These are phyloP conservation scores for Candida argentea DNA, from an alignment of 805 yeast species.

Conservation along the genomic window DNA sequence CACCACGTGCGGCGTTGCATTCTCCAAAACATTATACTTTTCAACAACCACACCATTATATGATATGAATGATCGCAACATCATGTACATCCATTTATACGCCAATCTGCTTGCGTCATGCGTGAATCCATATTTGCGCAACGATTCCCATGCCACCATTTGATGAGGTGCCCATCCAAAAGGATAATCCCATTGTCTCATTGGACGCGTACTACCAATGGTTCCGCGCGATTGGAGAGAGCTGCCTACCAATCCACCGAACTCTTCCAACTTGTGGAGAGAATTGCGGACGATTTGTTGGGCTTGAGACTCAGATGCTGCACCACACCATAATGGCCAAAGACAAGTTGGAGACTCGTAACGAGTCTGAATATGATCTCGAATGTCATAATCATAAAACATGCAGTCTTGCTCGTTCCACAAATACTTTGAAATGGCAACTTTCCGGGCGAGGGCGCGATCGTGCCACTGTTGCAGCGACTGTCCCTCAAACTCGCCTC, in stretches of 20 bases:
- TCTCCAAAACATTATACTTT: slow-evolving; percentile 81
- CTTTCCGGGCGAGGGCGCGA: slow-evolving; percentile 46
- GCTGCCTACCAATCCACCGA: slow-evolving; percentile 86
- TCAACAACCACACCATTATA: slow-evolving; percentile 93
- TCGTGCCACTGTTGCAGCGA: slow-evolving; percentile 49
- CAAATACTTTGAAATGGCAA: slow-evolving; percentile 51
- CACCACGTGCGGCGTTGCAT: slow-evolving; percentile 79
- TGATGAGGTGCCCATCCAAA: slow-evolving; percentile 99
- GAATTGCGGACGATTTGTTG: slow-evolving; percentile 43
- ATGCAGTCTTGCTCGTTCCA: slow-evolving; percentile 79
- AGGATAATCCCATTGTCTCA: slow-evolving; percentile 97
- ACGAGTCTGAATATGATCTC: slow-evolving; percentile 39
- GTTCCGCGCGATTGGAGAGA: slow-evolving; percentile 66
- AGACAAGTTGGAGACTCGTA: slow-evolving; percentile 85
- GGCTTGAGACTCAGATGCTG: slow-evolving; percentile 62
- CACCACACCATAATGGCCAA: slow-evolving; percentile 87
- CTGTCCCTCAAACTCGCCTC: slow-evolving; percentile 36
- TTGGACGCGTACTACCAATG: slow-evolving; percentile 61
- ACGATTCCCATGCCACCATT: slow-evolving; percentile 86
- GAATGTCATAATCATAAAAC: slow-evolving; percentile 77
- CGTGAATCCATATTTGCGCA: slow-evolving; percentile 57
- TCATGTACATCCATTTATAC: slow-evolving; percentile 82
- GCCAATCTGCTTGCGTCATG: slow-evolving; percentile 61
- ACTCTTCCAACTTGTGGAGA: slow-evolving; percentile 63
- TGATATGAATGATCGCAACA: slow-evolving; percentile 85